Base-by-base conservation (phyloP, 306 rosid genomes). In the Geum urbanum region DNA sequence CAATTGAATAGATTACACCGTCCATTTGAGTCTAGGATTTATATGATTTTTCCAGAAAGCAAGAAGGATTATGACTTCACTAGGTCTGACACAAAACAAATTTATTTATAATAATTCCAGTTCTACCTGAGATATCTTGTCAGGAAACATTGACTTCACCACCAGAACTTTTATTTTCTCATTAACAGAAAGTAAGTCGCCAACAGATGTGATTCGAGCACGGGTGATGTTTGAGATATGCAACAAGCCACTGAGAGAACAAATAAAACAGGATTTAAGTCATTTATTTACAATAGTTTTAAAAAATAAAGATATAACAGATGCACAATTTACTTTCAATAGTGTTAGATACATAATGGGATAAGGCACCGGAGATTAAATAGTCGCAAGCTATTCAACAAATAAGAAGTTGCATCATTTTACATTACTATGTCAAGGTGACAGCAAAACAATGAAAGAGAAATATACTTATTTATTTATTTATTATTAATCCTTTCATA, bases 121-220 rank as follows among this genome's bases (percentile, higher is more conserved):
- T 75, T 53, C 13, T 24, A 94, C 99, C 99, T 94, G 54, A 94
- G 95, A 78, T 76, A 94, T 94, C 84, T 94, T 94, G 40, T 77
- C 89, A 37, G 99, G 96, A 80, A 87, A 87, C 85, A 86, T 76
- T 1, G 97, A 91, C 86, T 71, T 94, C 84, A 85, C 85, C 15
- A 94, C 99, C 56, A 94, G 84, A 85, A 86, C 97, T 85, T 84
- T 91, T 44, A 94, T 87, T 56, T 84, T 79, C 75, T 94, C 97
- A 20, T 82, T 89, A 43, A 86, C 86, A 8, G 89, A 66, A 74
- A 94, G 92, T 72, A 87, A n/a, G 86, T 91, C 90, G 11, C 80
- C 74, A 74, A 87, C 95, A 20, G 97, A 85, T 68, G 83, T 76
- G 69, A 94, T 51, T 80, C 84, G 84, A 27, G 77, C 87, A 46